Percentiles rank a stretch among this genome's conserved stretches.
These are phyloP conservation scores for Aurantiochytrium sp. DNA, from an alignment of 108 stramenopile genomes.

Conservation along the genomic window DNA sequence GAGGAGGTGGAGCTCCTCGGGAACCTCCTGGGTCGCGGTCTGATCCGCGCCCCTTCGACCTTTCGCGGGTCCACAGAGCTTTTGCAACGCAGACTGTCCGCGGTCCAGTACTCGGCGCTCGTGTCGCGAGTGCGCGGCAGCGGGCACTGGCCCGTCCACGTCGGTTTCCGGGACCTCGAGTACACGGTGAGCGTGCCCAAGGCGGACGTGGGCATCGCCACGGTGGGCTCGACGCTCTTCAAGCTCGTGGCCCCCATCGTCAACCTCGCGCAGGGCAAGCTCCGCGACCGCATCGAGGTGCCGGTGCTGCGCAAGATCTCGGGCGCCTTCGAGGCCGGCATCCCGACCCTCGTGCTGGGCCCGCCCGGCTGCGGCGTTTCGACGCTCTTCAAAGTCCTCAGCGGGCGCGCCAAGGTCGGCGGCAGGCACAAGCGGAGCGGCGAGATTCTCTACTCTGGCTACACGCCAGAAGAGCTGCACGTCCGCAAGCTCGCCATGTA, in stretches of 20 bases:
- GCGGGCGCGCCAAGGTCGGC: not conserved
- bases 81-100: not conserved
- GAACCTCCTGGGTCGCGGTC: not conserved
- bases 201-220: not conserved
- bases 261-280: not conserved
- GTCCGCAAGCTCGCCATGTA: slow-evolving; percentile 10
- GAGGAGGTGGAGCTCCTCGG: not conserved
- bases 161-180: not conserved
- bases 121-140: not conserved
- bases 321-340: not conserved
- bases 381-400: not conserved
- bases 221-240: not conserved
- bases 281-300: not conserved
- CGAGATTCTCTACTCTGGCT: not conserved
- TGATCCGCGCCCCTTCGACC: not conserved
- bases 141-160: not conserved
- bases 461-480: not conserved
- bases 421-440: not conserved
- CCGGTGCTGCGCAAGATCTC: not conserved
- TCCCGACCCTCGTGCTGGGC: not conserved
- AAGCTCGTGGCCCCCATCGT: not conserved
- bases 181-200: not conserved
- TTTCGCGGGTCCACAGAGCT: not conserved
- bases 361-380: slow-evolving; percentile 26
- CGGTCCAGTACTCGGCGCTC: not conserved